Base-by-base conservation (phyloP, 1,139 yeast species). In the Magnusiomyces ingens region DNA sequence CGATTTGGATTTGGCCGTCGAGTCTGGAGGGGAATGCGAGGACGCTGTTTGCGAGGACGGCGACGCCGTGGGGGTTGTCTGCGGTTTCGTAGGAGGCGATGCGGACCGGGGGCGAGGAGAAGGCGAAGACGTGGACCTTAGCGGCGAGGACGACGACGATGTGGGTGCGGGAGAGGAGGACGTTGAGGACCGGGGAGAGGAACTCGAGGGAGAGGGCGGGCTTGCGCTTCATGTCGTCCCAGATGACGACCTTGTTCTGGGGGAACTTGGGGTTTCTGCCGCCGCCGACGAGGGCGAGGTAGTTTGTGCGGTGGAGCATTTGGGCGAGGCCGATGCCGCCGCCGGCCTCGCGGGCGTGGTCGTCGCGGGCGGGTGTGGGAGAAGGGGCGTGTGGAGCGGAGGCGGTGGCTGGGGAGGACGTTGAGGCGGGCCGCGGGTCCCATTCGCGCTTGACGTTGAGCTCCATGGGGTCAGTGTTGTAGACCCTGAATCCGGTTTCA, bases 291-390 rank as follows among this genome's bases (percentile, higher is more conserved):
- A 91, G 69, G 0, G 93, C 96, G 55, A 91, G 75, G 66, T 90
- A 90, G 69, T 91, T 91, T 0, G 97, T 90, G 48, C 96, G 77
- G 66, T 89, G 88, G 13, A 91, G 81, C 96, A 91, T 88, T 51
- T 85, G 76, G 1, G 85, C 80, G 44, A 78, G 74, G 2, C 94
- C 95, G 26, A 89, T 81, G 0, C 96, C 96, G 19, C 75, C 74
- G n/a, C 49, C 49, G 12, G 49, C 37, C 19, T 46, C 49, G 4
- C 32, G 32, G 8, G 32, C 4, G 8, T 26, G 32, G 8, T 26
- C 8, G 4, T 26, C 32, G 8, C 8, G 32, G 32, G 32, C 8
- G 32, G 32, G n/a, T n/a, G n/a, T n/a, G n/a, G n/a, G n/a, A n/a
- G n/a, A n/a, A n/a, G n/a, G n/a, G n/a, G n/a, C n/a, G n/a, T n/a